phyloP scores from a whole-genome alignment of 139 green algal species.

The Astrephomene gubernaculifera region DNA sequence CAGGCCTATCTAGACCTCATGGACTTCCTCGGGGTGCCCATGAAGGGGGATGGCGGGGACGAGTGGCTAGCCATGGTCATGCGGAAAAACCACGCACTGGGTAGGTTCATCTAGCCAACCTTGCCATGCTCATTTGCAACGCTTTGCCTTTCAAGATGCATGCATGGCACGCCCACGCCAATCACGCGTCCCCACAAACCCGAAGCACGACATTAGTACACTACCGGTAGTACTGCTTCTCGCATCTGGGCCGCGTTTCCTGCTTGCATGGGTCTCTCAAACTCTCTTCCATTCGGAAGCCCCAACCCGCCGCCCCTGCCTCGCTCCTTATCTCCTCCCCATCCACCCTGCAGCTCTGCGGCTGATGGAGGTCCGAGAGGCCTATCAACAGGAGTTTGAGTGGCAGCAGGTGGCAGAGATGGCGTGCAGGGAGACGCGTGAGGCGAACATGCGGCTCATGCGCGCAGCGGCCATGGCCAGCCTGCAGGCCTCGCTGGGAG shows the following conservation, averaged over 20 bases:
- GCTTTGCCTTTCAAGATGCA: too few relatives aligned
- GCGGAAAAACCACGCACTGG: constrained; percentile 34
- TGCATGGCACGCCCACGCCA: too few relatives aligned
- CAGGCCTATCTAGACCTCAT: constrained; percentile 37
- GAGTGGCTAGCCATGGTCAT: constrained; percentile 31
- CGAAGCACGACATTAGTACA: too few relatives aligned
- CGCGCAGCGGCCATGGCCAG: constrained; percentile 27
- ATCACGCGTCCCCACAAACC: too few relatives aligned
- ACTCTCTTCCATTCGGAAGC: too few relatives aligned
- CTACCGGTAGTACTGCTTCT: too few relatives aligned
- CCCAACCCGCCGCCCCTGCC: too few relatives aligned
- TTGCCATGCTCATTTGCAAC: too few relatives aligned
- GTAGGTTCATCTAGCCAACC: neutral
- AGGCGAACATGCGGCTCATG: constrained; percentile 40
- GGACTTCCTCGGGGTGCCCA: constrained; percentile 24
- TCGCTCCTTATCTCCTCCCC: neutral
- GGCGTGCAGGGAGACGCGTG: constrained; percentile 9
- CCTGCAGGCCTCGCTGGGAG: constrained; percentile 3
- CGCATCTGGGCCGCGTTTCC: too few relatives aligned
- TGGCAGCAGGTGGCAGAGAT: constrained; percentile 34
- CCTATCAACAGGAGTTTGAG: constrained; percentile 39
- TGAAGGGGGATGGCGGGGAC: constrained; percentile 42
- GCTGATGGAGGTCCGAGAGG: constrained; percentile 43
- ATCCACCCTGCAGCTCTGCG: neutral
- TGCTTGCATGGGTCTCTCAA: too few relatives aligned